phyloP scores from a whole-genome alignment of 2,329 filamentous ascomycete species.

The Dendryphion nanum region DNA sequence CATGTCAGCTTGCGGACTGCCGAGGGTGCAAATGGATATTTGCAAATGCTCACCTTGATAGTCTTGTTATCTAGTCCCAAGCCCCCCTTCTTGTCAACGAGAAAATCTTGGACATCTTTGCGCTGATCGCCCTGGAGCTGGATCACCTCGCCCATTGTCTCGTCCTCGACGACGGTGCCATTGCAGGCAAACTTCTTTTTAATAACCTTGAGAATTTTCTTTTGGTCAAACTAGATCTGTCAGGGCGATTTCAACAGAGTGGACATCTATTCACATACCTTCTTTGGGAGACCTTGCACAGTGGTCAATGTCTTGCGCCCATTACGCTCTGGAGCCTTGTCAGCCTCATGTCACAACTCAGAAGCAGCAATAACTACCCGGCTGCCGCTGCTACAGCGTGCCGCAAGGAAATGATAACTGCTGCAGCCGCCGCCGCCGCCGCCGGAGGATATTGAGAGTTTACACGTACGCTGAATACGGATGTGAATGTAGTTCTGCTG shows the following conservation, averaged over 20 bases:
- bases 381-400: too few species aligned
- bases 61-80: slow-evolving; percentile 92
- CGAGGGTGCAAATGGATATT: neutral
- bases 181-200: slow-evolving; percentile 99
- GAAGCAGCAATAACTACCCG: too few species aligned
- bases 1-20: too few species aligned
- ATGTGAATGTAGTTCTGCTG: slow-evolving; percentile 96
- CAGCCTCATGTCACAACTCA: slow-evolving; percentile 31
- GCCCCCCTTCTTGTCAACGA: slow-evolving; percentile 92
- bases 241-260: neutral
- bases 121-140: slow-evolving; percentile 99
- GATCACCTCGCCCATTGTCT: slow-evolving; percentile 98
- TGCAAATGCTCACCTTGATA: slow-evolving; percentile 69
- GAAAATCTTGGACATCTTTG: slow-evolving; percentile 97
- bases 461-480: slow-evolving; percentile 87
- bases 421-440: neutral
- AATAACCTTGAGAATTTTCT: slow-evolving; percentile 99
- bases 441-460: neutral
- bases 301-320: slow-evolving; percentile 99
- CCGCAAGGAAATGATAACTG: neutral
- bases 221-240: slow-evolving; percentile 72
- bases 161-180: slow-evolving; percentile 97
- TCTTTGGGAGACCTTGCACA: slow-evolving; percentile 97
- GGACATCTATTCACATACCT: slow-evolving; percentile 36
- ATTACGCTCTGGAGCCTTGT: slow-evolving; percentile 80